Evolutionary conservation across 495 filamentous ascomycete species (phyloP).

Genomic region (Chaetomium cochliodes): DNA sequence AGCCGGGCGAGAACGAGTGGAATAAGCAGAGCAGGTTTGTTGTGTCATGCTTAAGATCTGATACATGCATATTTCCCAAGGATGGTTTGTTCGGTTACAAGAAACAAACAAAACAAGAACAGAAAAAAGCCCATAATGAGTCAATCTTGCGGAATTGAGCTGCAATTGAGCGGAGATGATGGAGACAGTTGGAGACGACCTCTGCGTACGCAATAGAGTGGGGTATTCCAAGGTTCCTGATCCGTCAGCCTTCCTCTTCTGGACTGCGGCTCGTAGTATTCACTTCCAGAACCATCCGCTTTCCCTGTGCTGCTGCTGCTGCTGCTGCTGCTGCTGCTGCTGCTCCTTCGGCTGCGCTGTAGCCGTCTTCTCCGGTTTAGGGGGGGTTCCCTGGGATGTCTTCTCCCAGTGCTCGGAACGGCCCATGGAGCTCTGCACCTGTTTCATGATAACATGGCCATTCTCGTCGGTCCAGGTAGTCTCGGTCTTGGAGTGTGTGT

Average conservation of each 20-base stretch:
- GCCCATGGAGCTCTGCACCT: conserved; percentile 8
- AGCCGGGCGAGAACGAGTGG: neutral
- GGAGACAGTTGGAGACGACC: neutral
- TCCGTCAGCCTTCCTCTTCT: neutral
- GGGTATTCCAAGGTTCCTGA: neutral
- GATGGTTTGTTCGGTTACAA: neutral
- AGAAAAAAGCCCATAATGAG: neutral
- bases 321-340: too few species aligned
- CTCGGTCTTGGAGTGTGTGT: conserved; percentile 26
- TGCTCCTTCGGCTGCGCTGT: neutral
- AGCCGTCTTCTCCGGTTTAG: neutral
- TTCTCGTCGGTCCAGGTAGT: conserved; percentile 17
- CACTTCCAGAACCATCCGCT: conserved; percentile 30
- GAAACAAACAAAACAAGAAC: neutral
- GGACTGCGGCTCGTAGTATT: neutral
- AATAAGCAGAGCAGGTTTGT: neutral
- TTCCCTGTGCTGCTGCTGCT: too few species aligned
- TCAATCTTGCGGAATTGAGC: neutral
- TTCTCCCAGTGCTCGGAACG: conserved; percentile 6
- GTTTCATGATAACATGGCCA: conserved; percentile 15
- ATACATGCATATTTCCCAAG: neutral
- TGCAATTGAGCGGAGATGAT: conserved; percentile 7
- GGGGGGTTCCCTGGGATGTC: neutral
- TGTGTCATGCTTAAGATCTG: neutral
- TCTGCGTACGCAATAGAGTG: neutral